Evolutionary conservation across 1,284 basidiomycete species (phyloP).

Genomic region (Porogramme epimiltina): DNA sequence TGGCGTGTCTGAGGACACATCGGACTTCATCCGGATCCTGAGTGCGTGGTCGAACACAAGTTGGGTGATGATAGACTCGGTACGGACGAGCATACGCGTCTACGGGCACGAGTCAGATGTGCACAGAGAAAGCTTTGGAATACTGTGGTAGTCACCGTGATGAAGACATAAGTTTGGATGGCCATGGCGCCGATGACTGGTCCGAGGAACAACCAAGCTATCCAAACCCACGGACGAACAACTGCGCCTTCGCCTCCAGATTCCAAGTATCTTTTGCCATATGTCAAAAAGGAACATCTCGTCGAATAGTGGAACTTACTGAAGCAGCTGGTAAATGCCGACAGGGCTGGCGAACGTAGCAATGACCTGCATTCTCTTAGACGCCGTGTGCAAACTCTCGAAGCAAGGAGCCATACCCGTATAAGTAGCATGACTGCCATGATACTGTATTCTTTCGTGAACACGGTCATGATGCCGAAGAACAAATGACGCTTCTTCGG

Average conservation of each 20-base stretch:
- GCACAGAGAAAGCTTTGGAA: background rate
- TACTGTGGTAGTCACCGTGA: too few species aligned
- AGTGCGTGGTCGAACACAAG: slow-evolving; percentile 73
- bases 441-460: slow-evolving; percentile 24
- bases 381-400: background rate
- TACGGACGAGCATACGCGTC: slow-evolving; percentile 52
- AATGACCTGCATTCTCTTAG: slow-evolving; percentile 13
- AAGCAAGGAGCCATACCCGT: background rate
- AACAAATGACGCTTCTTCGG: slow-evolving; percentile 28
- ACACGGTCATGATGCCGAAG: slow-evolving; percentile 30
- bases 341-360: slow-evolving; percentile 41
- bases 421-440: slow-evolving; percentile 17
- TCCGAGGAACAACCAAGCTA: slow-evolving; percentile 58
- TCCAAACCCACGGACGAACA: slow-evolving; percentile 62
- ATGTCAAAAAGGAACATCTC: too few species aligned
- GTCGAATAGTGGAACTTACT: slow-evolving; percentile 20
- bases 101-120: slow-evolving; percentile 2
- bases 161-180: slow-evolving; percentile 41
- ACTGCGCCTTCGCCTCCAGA: slow-evolving; percentile 36
- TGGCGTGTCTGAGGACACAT: slow-evolving; percentile 31
- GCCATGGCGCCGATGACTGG: slow-evolving; percentile 43
- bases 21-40: slow-evolving; percentile 65
- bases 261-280: slow-evolving; percentile 38
- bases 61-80: slow-evolving; percentile 67
- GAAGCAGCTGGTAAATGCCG: slow-evolving; percentile 46